Conservation (phyloP, 768 basidiomycete genomes). For the Termitomyces sp. region DNA sequence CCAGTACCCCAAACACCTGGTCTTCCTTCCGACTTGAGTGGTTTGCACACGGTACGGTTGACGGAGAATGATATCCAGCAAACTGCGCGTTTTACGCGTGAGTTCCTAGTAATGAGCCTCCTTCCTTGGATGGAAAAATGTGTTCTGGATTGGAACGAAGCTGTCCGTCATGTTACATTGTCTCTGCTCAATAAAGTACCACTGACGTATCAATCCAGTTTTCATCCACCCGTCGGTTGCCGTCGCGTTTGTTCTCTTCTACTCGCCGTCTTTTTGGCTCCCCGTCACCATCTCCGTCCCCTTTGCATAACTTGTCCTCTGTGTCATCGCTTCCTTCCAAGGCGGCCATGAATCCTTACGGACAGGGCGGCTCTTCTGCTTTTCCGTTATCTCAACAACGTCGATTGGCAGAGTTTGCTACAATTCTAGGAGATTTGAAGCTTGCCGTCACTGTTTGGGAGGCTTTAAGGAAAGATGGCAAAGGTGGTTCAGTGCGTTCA, state of each 20-base stretch:
- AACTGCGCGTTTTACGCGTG: conserved; percentile 73
- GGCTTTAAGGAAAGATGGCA: conserved; percentile 76
- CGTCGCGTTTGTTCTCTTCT: conserved; percentile 81
- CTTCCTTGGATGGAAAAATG: conserved; percentile 97
- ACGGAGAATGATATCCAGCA: conserved; percentile 69
- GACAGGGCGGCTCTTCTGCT: conserved; percentile 15
- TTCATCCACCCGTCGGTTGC: conserved; percentile 70
- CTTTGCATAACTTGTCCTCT: conserved; percentile 29
- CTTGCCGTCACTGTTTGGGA: conserved; percentile 85
- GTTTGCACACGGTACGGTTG: conserved; percentile 45
- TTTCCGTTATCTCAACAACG: conserved; percentile 64
- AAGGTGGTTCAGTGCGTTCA: conserved; percentile 73
- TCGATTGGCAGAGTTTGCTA: conserved; percentile 93
- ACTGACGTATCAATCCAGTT: conserved; percentile 35
- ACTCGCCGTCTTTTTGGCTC: conserved; percentile 81
- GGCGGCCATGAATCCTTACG: conserved; percentile 28
- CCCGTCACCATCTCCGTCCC: conserved; percentile 41
- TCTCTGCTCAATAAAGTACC: not conserved
- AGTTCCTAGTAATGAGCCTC: conserved; percentile 84
- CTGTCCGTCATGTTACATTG: conserved; percentile 27
- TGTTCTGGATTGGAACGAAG: conserved; percentile 92
- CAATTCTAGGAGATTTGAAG: conserved; percentile 86
- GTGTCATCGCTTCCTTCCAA: conserved; percentile 32
- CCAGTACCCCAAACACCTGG: conserved; percentile 11
- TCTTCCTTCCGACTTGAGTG: conserved; percentile 19